These are phyloP conservation scores for Hericium rajendrae DNA, from an alignment of 768 basidiomycete species.

Conservation along the genomic window DNA sequence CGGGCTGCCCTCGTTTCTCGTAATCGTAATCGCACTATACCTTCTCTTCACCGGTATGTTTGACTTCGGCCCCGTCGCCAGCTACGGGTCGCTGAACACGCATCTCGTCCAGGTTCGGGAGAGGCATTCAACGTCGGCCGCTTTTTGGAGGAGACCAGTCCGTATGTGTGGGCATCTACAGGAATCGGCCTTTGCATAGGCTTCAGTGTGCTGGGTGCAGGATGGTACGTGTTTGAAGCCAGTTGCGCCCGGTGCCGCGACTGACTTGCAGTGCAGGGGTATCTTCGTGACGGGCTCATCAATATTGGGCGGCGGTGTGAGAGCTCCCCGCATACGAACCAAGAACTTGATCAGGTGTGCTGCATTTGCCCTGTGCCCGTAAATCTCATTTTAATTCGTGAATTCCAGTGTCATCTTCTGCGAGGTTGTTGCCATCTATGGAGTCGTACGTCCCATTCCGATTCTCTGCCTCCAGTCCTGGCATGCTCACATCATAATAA, in stretches of 20 bases:
- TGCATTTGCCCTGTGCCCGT: neutral
- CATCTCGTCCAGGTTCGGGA: constrained; percentile 51
- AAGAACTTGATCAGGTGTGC: constrained; percentile 94
- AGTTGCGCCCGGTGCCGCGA: neutral
- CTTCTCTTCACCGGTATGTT: constrained; percentile 76
- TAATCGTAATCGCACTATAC: constrained; percentile 67
- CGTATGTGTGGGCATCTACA: constrained; percentile 84
- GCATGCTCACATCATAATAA: neutral
- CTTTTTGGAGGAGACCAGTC: constrained; percentile 90
- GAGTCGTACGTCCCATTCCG: constrained; percentile 48
- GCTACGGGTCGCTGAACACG: neutral
- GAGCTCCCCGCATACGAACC: constrained; percentile 87
- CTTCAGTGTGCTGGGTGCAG: constrained; percentile 87
- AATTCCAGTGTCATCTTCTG: constrained; percentile 91
- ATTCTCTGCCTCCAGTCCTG: neutral
- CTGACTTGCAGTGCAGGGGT: constrained; percentile 51
- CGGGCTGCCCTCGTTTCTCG: constrained; percentile 58
- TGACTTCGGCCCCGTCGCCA: neutral
- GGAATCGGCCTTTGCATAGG: constrained; percentile 93
- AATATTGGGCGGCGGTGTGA: constrained; percentile 91
- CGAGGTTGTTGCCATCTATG: constrained; percentile 98
- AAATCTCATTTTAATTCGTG: neutral
- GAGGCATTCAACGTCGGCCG: constrained; percentile 91
- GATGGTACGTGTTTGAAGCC: constrained; percentile 57
- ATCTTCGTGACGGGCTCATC: constrained; percentile 97